phyloP scores from a whole-genome alignment of 208 protist genomes.

The Acanthamoeba healyi region DNA sequence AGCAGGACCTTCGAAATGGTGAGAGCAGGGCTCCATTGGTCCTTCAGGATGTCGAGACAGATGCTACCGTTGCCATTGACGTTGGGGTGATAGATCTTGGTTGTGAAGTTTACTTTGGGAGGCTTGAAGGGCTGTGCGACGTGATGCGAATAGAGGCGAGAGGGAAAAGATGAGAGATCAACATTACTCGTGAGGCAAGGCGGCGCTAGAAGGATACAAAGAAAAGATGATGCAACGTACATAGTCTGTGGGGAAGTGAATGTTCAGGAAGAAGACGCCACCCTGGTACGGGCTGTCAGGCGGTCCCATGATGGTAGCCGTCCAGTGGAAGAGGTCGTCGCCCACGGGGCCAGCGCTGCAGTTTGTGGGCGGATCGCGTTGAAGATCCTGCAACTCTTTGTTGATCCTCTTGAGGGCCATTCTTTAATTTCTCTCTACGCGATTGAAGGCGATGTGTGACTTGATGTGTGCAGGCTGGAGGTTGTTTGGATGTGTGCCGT shows the following conservation, averaged over 20 bases:
- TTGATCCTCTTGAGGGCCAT: conserved; percentile 70
- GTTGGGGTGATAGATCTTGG: conserved; percentile 94
- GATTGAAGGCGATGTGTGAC: background rate
- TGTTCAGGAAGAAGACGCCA: conserved; percentile 99
- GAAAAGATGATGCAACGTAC: background rate
- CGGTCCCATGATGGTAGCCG: conserved; percentile 92
- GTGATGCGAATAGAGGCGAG: background rate
- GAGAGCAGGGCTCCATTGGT: conserved; percentile 94
- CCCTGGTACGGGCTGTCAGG: conserved; percentile 97
- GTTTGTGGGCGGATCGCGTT: conserved; percentile 96
- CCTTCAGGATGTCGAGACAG: conserved; percentile 95
- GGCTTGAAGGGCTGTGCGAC: conserved; percentile 96
- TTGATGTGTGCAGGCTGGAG: background rate
- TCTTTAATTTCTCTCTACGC: background rate
- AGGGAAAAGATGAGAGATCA: background rate
- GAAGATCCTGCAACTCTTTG: conserved; percentile 96
- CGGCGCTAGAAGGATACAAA: background rate
- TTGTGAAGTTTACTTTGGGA: conserved; percentile 93
- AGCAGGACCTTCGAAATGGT: conserved; percentile 97
- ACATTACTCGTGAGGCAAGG: no score
- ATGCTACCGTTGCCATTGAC: conserved; percentile 93
- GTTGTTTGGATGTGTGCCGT: conserved; percentile 13
- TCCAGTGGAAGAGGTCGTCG: conserved; percentile 98
- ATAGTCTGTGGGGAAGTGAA: conserved; percentile 97
- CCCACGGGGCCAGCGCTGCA: conserved; percentile 96